Base-by-base conservation (phyloP, 2,329 filamentous ascomycete genomes). In the Penicillium hordei region DNA sequence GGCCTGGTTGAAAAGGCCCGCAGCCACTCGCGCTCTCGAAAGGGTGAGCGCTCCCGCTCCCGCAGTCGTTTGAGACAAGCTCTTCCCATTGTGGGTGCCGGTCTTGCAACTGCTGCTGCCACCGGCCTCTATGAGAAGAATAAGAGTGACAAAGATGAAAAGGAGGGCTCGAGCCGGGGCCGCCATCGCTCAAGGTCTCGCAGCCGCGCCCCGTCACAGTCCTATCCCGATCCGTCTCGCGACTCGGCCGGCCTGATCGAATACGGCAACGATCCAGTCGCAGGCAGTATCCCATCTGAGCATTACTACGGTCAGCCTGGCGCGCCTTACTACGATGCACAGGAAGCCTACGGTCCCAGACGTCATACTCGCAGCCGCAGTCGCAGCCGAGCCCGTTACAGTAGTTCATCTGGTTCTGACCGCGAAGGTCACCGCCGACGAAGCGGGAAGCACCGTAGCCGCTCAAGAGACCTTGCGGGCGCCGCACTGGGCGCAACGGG, bases 101-200 rank as follows among this genome's bases (percentile, higher is more conserved):
- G 85, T 48, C 73, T 86, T 15, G 82, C 83, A 45, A 84, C 83
- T 62, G 86, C 86, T 40, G 86, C 84, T 15, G 76, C 85, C 33
- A 83, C 85, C 57, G 83, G 83, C 25, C 70, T 88, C 17, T 88
- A 87, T 65, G 86, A 88, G 72, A 85, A 82, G 65, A 82, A 81
- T 59, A 86, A 86, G 72, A 82, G 79, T 40, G 84, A 83, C 69
- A 84, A 84, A 65, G 81, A 83, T 56, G 78, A 76, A 19, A 82
- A 81, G 67, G 78, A 79, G 58, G 72, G 78, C 5, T 58, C 57
- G n/a, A 75, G 67, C 70, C 68, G 65, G 62, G 72, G 63, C 29
- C 70, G 70, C 40, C 72, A 70, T 17, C 77, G 79, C 64, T 82
- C 80, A 23, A 74, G 79, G 65, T 81, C 80, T 61, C 76, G 76